phyloP scores from a whole-genome alignment of 2,329 filamentous ascomycete species.

The Colletotrichum kahawae region DNA sequence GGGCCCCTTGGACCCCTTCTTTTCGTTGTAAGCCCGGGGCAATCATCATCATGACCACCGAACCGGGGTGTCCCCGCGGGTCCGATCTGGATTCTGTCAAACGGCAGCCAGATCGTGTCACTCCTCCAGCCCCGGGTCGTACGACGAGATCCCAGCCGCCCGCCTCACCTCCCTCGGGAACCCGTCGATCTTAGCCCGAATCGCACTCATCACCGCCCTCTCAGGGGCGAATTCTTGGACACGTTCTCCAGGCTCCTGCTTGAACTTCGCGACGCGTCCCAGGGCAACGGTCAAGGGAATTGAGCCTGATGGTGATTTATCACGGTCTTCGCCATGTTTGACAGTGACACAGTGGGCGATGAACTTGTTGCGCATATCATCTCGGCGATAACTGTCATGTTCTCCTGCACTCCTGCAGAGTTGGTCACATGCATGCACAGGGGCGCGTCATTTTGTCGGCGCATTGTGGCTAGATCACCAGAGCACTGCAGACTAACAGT shows the following conservation, averaged over 20 bases:
- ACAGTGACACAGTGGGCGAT: neutral
- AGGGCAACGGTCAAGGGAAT: neutral
- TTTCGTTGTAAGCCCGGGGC: neutral
- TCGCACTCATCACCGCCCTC: neutral
- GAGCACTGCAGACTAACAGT: neutral
- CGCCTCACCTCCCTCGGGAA: neutral
- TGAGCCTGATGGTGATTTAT: neutral
- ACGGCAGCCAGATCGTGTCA: conserved; percentile 13
- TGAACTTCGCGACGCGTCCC: neutral
- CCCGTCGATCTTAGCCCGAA: neutral
- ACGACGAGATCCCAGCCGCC: neutral
- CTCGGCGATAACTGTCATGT: neutral
- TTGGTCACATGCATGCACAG: neutral
- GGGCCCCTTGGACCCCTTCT: neutral
- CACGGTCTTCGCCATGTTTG: neutral
- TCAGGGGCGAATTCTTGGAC: neutral
- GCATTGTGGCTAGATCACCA: neutral
- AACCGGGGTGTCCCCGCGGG: neutral
- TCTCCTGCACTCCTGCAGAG: neutral
- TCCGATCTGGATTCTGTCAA: conserved; percentile 18
- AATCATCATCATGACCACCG: neutral
- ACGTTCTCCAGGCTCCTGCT: neutral
- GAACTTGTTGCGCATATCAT: neutral
- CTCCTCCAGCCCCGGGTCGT: neutral
- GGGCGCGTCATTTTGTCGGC: neutral